Percentiles rank a stretch among this genome's conserved stretches.
These are phyloP conservation scores for Sphagnum contortum DNA, from an alignment of 225 moss, liverwort and hornwort species.

Conservation along the genomic window DNA sequence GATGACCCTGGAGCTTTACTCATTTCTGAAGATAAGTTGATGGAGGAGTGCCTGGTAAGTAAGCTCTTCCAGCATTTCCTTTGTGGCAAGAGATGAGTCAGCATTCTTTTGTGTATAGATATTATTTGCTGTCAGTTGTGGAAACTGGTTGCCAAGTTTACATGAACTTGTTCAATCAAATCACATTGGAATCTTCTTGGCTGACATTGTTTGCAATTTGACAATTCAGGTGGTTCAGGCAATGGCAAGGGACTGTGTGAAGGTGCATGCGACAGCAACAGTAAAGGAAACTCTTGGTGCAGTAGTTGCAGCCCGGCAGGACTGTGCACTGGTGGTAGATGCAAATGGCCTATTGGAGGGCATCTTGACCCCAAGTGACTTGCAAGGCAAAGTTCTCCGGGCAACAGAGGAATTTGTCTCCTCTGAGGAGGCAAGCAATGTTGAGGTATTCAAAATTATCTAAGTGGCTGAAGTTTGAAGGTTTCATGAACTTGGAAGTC, in stretches of 20 bases:
- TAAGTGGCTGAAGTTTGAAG: no score
- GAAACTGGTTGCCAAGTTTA: no score
- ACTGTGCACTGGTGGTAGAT: constrained; percentile 39
- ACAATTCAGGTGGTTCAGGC: constrained; percentile 23
- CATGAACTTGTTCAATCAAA: no score
- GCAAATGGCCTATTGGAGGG: constrained; percentile 48
- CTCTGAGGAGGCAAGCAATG: constrained; percentile 2
- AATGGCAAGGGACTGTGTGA: constrained; percentile 37
- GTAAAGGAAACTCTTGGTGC: constrained; percentile 42
- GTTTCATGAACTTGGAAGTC: no score
- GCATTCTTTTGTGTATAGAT: no score
- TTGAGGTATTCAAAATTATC: constrained; percentile 24
- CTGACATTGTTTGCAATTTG: neutral
- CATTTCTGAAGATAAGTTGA: constrained; percentile 21
- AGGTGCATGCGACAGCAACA: constrained; percentile 37
- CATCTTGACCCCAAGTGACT: constrained; percentile 26
- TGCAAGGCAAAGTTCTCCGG: constrained; percentile 31
- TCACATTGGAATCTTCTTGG: no score
- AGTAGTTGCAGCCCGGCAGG: constrained; percentile 31
- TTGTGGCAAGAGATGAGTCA: neutral
- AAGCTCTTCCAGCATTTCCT: neutral
- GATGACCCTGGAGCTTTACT: constrained; percentile 23
- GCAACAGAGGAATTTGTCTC: constrained; percentile 27
- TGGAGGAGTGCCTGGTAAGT: constrained; percentile 39
- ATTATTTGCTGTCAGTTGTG: no score